These are phyloP conservation scores for Dictyostelium brefeldianum DNA, from an alignment of 78 protist genomes.

Conservation along the genomic window DNA sequence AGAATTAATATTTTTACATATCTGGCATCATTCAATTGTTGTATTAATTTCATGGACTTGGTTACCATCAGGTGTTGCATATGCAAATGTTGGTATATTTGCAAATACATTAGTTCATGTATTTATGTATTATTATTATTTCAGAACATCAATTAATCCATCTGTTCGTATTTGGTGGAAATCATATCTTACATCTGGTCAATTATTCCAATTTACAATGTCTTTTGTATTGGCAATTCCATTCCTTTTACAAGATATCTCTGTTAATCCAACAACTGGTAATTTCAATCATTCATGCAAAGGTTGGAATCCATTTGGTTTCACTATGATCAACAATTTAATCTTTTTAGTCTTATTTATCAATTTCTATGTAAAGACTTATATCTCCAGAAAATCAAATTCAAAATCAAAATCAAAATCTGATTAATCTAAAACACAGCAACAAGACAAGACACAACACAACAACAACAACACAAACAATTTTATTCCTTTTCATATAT, in stretches of 20 bases:
- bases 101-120: constrained; percentile 85
- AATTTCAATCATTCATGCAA: constrained; percentile 25
- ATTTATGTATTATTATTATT: constrained; percentile 85
- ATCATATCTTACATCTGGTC: constrained; percentile 73
- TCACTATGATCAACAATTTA: constrained; percentile 57
- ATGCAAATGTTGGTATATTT: constrained; percentile 60
- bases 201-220: constrained; percentile 82
- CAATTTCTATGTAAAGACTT: constrained; percentile 50
- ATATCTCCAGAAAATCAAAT: constrained; percentile 16
- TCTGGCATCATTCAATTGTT: constrained; percentile 82
- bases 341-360: constrained; percentile 74
- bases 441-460: too few relatives aligned
- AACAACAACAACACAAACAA: neutral
- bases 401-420: neutral
- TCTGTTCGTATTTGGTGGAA: constrained; percentile 69
- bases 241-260: constrained; percentile 47
- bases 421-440: neutral
- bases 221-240: constrained; percentile 79
- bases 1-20: constrained; percentile 81
- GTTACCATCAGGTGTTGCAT: constrained; percentile 54
- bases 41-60: constrained; percentile 84
- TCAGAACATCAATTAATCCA: constrained; percentile 57
- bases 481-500: too few relatives aligned
- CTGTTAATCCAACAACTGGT: neutral
- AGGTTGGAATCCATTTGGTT: constrained; percentile 72